Conservation (phyloP, 1,284 basidiomycete genomes). For the Vanrija sp. region DNA sequence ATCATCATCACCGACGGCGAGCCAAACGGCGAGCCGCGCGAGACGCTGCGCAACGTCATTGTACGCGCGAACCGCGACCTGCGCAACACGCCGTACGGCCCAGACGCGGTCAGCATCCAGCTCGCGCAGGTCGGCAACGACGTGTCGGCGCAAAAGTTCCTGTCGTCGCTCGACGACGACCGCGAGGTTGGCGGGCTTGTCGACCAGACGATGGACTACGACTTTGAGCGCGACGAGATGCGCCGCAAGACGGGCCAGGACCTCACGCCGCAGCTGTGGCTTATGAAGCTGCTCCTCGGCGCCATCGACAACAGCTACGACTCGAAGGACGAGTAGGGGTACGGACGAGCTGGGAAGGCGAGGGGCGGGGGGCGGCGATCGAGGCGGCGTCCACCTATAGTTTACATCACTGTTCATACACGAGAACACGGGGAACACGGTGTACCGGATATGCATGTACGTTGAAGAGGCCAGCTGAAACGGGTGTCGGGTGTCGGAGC, state of each 20-base stretch:
- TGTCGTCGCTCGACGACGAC: constrained; percentile 19
- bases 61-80: constrained; percentile 7
- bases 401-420: no score
- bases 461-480: no score
- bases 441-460: no score
- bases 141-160: constrained; percentile 16
- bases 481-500: no score
- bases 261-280: constrained; percentile 17
- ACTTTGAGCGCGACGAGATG: constrained; percentile 14
- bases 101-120: constrained; percentile 14
- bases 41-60: constrained; percentile 8
- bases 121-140: constrained; percentile 6
- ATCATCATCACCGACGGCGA: constrained; percentile 47
- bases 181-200: constrained; percentile 13
- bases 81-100: constrained; percentile 9
- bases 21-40: constrained; percentile 6
- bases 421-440: no score
- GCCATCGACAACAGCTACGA: constrained; percentile 7
- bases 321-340: no score
- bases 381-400: no score
- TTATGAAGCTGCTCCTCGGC: constrained; percentile 14
- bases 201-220: constrained; percentile 20
- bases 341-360: no score
- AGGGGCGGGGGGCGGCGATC: no score
- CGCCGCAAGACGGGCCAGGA: constrained; percentile 12